Evolutionary conservation across 495 filamentous ascomycete species (phyloP).

Genomic region (Copromyces sp.): DNA sequence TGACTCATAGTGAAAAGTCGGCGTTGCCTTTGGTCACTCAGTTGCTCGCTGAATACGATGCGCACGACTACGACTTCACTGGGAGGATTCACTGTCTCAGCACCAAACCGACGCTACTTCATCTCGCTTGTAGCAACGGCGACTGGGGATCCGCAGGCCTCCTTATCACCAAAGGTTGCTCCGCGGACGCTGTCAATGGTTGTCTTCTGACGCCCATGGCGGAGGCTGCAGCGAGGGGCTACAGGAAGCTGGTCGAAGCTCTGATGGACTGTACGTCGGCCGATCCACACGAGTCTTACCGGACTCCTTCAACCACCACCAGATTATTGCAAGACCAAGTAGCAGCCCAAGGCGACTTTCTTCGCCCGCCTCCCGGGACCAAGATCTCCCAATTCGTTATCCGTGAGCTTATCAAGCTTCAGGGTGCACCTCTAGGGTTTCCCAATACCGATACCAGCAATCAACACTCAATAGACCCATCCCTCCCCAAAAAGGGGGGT

Average conservation of each 20-base stretch:
- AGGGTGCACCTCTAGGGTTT: neutral
- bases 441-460: neutral
- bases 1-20: neutral
- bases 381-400: neutral
- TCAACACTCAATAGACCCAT: neutral
- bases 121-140: neutral
- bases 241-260: neutral
- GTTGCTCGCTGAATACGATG: neutral
- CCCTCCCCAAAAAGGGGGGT: neutral
- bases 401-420: neutral
- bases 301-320: neutral
- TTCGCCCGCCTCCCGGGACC: neutral
- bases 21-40: neutral
- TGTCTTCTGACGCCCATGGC: neutral
- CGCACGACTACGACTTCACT: neutral
- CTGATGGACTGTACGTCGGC: constrained; percentile 1
- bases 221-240: neutral
- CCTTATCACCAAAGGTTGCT: neutral
- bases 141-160: neutral
- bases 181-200: neutral
- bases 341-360: neutral
- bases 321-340: neutral
- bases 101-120: constrained; percentile 1
- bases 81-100: constrained; percentile 1
- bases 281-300: neutral